Conservation (phyloP, 306 rosid species). For the Trichosanthes truncata region DNA sequence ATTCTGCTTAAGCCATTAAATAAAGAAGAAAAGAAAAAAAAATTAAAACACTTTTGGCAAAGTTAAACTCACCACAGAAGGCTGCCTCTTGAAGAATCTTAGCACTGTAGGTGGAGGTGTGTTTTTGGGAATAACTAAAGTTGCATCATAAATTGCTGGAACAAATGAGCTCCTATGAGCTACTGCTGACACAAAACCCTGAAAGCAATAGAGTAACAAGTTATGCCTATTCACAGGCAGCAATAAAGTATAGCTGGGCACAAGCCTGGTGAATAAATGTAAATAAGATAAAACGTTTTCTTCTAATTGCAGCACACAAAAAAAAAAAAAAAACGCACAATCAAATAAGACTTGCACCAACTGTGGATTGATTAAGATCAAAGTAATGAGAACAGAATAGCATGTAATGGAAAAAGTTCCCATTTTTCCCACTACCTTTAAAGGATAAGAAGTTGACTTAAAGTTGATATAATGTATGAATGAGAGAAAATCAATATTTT, state of each 20-base stretch:
- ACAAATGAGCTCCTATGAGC: conserved; percentile 74
- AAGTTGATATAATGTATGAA: neutral
- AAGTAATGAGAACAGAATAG: neutral
- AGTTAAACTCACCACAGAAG: conserved; percentile 66
- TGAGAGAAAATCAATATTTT: neutral
- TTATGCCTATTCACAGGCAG: neutral
- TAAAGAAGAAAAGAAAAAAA: too few relatives aligned
- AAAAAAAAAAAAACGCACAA: neutral
- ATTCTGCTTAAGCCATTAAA: neutral
- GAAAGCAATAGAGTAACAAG: conserved; percentile 5
- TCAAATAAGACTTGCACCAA: neutral
- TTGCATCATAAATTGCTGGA: conserved; percentile 73
- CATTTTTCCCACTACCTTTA: too few relatives aligned
- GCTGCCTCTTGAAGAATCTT: conserved; percentile 70
- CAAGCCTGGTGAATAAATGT: neutral
- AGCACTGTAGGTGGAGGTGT: conserved; percentile 85
- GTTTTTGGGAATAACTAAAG: conserved; percentile 64
- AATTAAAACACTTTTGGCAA: neutral
- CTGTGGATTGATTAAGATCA: neutral
- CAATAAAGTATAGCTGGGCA: neutral
- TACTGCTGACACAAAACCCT: conserved; percentile 88
- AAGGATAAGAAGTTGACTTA: neutral
- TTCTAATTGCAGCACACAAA: neutral
- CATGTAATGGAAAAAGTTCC: neutral
- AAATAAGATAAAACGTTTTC: neutral